A percentile compares a stretch with the other conserved stretches of the same genome.
phyloP scores from a whole-genome alignment of 2,329 filamentous ascomycete species.

The Trichoderma endophyticum region DNA sequence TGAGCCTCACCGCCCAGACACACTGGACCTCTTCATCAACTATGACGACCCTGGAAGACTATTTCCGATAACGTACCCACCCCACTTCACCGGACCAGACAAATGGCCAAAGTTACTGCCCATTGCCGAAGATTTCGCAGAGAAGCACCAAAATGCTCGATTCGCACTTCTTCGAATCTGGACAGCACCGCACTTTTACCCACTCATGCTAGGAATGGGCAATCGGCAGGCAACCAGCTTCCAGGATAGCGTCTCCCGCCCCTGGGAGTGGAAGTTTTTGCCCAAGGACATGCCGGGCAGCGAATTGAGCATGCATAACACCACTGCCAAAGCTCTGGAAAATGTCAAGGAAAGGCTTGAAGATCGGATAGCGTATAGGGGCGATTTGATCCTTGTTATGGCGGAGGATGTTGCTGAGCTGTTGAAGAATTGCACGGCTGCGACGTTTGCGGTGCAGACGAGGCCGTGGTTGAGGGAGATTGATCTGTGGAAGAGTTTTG shows the following conservation, averaged over 20 bases:
- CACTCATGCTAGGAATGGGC: conserved; percentile 26
- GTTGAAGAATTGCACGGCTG: conserved; percentile 25
- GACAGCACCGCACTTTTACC: conserved; percentile 31
- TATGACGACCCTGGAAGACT: conserved; percentile 26
- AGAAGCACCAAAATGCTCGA: conserved; percentile 20
- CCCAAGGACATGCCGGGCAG: conserved; percentile 30
- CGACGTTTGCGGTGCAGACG: conserved; percentile 29
- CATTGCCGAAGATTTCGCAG: conserved; percentile 20
- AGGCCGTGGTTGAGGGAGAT: conserved; percentile 30
- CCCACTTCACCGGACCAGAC: conserved; percentile 19
- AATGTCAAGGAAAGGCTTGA: conserved; percentile 22
- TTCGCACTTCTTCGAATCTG: conserved; percentile 29
- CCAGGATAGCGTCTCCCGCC: conserved; percentile 26
- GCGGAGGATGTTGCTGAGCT: conserved; percentile 24
- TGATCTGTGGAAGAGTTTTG: conserved; percentile 31
- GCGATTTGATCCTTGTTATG: conserved; percentile 29
- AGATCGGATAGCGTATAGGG: conserved; percentile 22
- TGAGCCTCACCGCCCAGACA: conserved; percentile 28
- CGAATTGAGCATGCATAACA: conserved; percentile 25
- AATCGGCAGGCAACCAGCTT: conserved; percentile 26
- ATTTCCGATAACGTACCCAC: conserved; percentile 17
- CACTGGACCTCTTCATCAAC: conserved; percentile 29
- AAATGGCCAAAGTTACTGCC: conserved; percentile 27
- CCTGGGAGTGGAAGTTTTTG: conserved; percentile 31
- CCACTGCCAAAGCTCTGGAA: conserved; percentile 19